Evolutionary conservation across 176 grass and related monocot genomes (phyloP), one percentile per base, ranked within the genome.

Genomic region (maize (Zea mays)): DNA sequence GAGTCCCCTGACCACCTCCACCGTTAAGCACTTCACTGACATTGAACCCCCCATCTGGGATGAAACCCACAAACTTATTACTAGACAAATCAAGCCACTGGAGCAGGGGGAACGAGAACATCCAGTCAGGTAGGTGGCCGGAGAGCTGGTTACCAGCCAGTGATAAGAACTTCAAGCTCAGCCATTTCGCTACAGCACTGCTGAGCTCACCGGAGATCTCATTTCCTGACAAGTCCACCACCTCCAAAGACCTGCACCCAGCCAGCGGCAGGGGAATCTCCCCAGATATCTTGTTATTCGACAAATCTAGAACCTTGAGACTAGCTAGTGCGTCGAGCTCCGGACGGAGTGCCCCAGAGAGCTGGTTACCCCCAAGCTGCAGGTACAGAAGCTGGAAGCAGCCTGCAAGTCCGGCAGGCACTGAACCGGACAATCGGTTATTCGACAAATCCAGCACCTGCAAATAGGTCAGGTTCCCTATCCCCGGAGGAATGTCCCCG

Each of bases 321-420:
- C 92, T 90, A 46, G 94, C 96, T 27, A 99, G 83, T 7, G 96
- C 92, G 58, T 99, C 96, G 19, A 99, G 88, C 84, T 99, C 96
- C 5, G 96, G 96, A 12, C 85, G 92, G 34, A 99, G 81, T 17
- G 90, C 81, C 65, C 96, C 96, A 1, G 85, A 94, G 45, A 99
- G 92, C 35, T 50, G 67, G 77, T 99, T 99, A 0, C 85, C 87
- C 41, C 80, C 85, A 10, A 99, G 84, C 69, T 69, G 85, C 62
- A 99, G 87, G 57, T 90, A 93, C 41, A 88, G 82, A 55, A 99
- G 89, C 85, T 99, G 96, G 83, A 99, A 95, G 78, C 96, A 99
- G 45, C 92, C 96, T 14, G 96, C 96, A 11, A 99, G 91, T 48
- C 92, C 87, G 1, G 93, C 89, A 8, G 89, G 89, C 17, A 99